Conservation (phyloP, 306 rosid species). For the Neltuma alba region DNA sequence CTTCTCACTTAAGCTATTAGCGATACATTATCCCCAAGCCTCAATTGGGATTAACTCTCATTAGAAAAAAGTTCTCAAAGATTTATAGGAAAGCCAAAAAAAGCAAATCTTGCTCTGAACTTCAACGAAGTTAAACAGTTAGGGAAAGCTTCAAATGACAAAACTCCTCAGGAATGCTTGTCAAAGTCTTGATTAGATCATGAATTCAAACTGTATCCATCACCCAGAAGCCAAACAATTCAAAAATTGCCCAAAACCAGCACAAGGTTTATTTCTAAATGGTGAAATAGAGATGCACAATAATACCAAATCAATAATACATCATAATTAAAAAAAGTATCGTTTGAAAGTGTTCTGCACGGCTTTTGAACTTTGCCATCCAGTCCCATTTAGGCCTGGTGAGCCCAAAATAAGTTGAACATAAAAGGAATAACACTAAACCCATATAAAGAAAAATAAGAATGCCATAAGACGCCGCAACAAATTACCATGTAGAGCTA, state of each 20-base stretch:
- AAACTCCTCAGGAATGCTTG: conserved; percentile 9
- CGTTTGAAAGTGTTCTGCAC: neutral
- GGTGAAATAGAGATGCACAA: neutral
- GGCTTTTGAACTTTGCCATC: neutral
- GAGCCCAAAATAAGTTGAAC: neutral
- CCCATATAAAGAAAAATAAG: neutral
- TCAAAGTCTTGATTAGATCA: conserved; percentile 6
- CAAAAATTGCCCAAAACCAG: conserved; percentile 17
- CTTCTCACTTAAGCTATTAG: neutral
- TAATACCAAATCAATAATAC: neutral
- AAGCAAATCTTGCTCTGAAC: neutral
- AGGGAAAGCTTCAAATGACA: neutral
- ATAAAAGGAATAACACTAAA: neutral
- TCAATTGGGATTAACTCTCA: conserved; percentile 7
- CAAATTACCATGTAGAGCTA: neutral
- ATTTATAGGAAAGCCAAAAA: neutral
- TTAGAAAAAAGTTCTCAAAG: conserved; percentile 1
- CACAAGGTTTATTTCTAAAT: neutral
- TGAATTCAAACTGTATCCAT: neutral
- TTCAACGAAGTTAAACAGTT: neutral
- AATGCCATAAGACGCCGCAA: neutral
- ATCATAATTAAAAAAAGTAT: neutral
- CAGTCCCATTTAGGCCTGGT: neutral
- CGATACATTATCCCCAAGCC: neutral
- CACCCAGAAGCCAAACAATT: neutral